Evolutionary conservation across 257 asterid genomes (phyloP).

Genomic region (Solanum etuberosum): DNA sequence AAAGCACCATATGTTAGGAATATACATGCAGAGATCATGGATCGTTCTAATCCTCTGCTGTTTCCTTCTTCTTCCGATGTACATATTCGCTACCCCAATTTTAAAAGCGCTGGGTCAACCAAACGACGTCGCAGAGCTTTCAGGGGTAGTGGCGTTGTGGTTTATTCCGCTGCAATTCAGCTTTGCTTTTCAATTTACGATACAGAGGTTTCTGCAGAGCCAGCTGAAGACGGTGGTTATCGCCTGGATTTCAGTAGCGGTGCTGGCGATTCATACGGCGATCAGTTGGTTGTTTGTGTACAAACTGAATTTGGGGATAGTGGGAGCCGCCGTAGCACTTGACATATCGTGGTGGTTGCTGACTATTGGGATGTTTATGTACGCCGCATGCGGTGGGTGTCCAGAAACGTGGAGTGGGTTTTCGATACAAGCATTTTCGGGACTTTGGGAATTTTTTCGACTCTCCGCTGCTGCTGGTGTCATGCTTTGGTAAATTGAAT

Average conservation of each 20-base stretch:
- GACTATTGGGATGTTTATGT: slow-evolving; percentile 14
- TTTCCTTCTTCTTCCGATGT: slow-evolving; percentile 12
- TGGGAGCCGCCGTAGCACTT: slow-evolving; percentile 18
- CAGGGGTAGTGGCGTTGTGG: slow-evolving; percentile 15
- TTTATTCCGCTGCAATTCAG: slow-evolving; percentile 19
- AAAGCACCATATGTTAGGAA: slow-evolving; percentile 19
- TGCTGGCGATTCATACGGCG: slow-evolving; percentile 11
- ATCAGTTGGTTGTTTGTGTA: slow-evolving; percentile 21
- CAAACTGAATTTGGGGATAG: slow-evolving; percentile 14
- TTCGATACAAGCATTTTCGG: slow-evolving; percentile 26
- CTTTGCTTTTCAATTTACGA: slow-evolving; percentile 17
- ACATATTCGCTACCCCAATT: slow-evolving; percentile 17
- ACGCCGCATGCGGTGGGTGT: slow-evolving; percentile 32
- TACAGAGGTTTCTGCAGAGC: slow-evolving; percentile 33
- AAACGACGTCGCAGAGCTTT: slow-evolving; percentile 15
- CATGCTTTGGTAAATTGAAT: slow-evolving; percentile 29
- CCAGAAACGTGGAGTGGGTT: slow-evolving; percentile 36
- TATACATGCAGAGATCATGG: slow-evolving; percentile 27
- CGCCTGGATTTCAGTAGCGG: slow-evolving; percentile 19
- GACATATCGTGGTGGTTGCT: slow-evolving; percentile 38
- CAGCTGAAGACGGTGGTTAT: slow-evolving; percentile 23
- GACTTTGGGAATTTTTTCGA: slow-evolving; percentile 25
- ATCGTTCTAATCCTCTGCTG: slow-evolving; percentile 8
- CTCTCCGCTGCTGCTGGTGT: slow-evolving; percentile 38
- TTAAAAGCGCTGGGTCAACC: slow-evolving; percentile 18